Conservation (phyloP, 345 rosid species). For the Euphorbia peplus region DNA sequence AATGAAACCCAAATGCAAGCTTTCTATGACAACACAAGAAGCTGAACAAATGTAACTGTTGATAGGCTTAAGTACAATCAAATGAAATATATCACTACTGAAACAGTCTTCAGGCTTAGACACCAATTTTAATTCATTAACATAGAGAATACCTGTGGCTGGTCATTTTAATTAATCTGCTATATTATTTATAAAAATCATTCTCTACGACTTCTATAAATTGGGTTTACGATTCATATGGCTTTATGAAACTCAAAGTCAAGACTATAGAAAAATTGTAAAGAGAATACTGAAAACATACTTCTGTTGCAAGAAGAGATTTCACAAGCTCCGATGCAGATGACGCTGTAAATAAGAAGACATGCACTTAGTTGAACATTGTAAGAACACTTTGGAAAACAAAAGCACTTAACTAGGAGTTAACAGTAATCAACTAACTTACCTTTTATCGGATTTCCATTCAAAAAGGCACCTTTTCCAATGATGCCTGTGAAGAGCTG, state of each 20-base stretch:
- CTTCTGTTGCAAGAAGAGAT: constrained; percentile 88
- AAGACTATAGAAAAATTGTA: neutral
- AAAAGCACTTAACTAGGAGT: neutral
- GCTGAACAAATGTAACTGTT: neutral
- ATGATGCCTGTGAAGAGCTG: constrained; percentile 73
- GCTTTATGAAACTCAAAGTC: neutral
- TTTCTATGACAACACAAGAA: neutral
- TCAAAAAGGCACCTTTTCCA: constrained; percentile 81
- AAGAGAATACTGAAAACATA: constrained; percentile 23
- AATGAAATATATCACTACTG: constrained; percentile 1
- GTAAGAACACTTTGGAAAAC: neutral
- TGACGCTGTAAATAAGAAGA: constrained; percentile 55
- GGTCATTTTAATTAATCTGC: neutral
- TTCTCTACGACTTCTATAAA: neutral
- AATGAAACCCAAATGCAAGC: neutral
- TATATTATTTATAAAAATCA: neutral
- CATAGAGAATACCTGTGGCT: neutral
- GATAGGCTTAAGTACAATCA: neutral
- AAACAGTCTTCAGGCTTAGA: neutral
- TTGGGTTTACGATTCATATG: neutral
- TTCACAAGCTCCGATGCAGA: constrained; percentile 67
- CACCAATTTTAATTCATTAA: neutral
- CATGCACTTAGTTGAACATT: constrained; percentile 3
- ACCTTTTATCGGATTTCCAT: constrained; percentile 85
- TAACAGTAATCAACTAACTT: neutral